Evolutionary conservation across 768 basidiomycete genomes (phyloP), one percentile per base, ranked within the genome.

Genomic region (Boletellus ananiceps): DNA sequence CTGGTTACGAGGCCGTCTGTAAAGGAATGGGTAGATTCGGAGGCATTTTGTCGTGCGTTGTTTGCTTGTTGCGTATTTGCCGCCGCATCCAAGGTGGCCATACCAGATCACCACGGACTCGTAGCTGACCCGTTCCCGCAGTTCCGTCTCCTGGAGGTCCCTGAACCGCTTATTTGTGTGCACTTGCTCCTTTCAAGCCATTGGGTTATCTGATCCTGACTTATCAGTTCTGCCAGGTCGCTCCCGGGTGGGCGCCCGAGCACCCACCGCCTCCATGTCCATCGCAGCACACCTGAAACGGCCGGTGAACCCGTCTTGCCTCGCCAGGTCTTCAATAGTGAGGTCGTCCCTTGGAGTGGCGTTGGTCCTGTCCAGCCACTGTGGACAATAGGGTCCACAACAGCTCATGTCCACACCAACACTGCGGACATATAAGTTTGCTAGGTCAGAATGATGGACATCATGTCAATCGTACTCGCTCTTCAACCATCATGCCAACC

Each of bases 371-470:
- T 14, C 18, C 16, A 11, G 16, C 42, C 8, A 42, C 33, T 23
- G 56, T 53, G 48, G 50, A 55, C 56, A 48, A 51, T 51, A 25
- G 29, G 5, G 49, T 39, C 53, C 61, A 59, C 57, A 32, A 31
- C 27, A 27, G 38, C 9, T 14, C 16, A 40, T 44, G 42, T 50
- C 50, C 56, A 52, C 52, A 44, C 12, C 25, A 23, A 34, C 6
- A 18, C 46, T 38, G 31, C 23, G 3, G 38, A 23, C 53, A 59
- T 62, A 62, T 51, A 59, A 40, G 25, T 33, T 25, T 25, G 40
- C 23, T 9, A 5, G 14, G 34, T 25, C 34, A 13, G 21, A 1
- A 13, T 47, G 29, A 27, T 27, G 19, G 9, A 29, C 19, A 36
- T 13, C 6, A 4, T n/a, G 15, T 41, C n/a, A 16, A 14, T n/a